Evolutionary conservation across 108 stramenopile species (phyloP), one percentile per base, ranked within the genome.

Genomic region (Cyclotella kingstonii): DNA sequence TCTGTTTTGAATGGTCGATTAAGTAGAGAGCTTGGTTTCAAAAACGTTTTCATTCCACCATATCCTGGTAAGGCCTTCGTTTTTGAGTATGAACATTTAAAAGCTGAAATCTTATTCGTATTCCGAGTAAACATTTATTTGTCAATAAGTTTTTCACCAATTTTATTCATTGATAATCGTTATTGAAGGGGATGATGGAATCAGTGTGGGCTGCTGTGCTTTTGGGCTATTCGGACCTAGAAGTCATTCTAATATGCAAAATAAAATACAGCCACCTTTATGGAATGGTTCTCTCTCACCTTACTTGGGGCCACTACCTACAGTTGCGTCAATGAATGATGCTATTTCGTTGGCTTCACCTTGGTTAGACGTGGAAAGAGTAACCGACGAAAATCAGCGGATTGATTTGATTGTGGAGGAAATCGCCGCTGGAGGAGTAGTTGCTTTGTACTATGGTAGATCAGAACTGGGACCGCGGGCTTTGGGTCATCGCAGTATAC

Each of bases 131-230:
- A n/a, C n/a, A n/a, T n/a, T n/a, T n/a, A n/a, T n/a, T n/a, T n/a
- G n/a, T n/a, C n/a, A n/a, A n/a, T n/a, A n/a, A n/a, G n/a, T n/a
- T n/a, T n/a, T n/a, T n/a, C n/a, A n/a, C n/a, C n/a, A n/a, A n/a
- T n/a, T n/a, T n/a, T n/a, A n/a, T n/a, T n/a, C n/a, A n/a, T n/a
- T n/a, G n/a, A n/a, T n/a, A n/a, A n/a, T n/a, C n/a, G n/a, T n/a
- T n/a, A n/a, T n/a, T n/a, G n/a, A n/a, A n/a, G n/a, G 94, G 21
- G 96, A 97, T 70, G 96, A 96, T 57, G 96, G 95, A 3, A 86
- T 97, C 62, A 89, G 95, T 19, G 75, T 96, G 26, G 96, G 96
- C 8, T 96, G 95, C 67, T 94, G 90, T 52, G 89, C 91, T 4
- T 95, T 77, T 70, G 96, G 89, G 14, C 71, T 90, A 11, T 89